Base-by-base conservation (phyloP, 768 basidiomycete species). In the Obba rivulosa region DNA sequence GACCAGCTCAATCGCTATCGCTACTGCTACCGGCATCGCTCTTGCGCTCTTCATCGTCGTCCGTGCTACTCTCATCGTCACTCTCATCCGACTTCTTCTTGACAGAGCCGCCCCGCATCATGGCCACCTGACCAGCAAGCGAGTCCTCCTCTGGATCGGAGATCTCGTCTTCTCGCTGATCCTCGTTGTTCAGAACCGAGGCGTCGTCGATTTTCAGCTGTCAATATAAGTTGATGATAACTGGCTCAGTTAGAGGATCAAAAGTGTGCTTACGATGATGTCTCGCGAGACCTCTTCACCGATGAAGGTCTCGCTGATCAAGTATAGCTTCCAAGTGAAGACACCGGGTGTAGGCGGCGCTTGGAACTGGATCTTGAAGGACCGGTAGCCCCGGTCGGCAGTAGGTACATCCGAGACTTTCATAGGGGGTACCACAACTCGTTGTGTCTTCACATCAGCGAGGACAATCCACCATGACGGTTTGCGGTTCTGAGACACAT, bases 71-170 rank as follows among this genome's bases (percentile, higher is more conserved):
- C 52, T 77, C 78, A 8, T 80, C 79, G 42, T 78, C 76, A 37
- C 65, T 67, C 34, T 72, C 71, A 41, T 75, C 78, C 14, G 50
- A 66, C 22, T 51, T 48, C 61, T 80, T 85, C 77, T 92, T 96
- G 51, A 95, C 91, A 17, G 78, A 57, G 3, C 84, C 87, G 3
- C 94, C 94, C 38, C 88, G 82, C 91, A 99, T 92, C 38, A 83
- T 82, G 4, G 94, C 93, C 91, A 98, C 95, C 73, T 99, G 96
- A 8, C 96, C 96, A 4, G 93, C 96, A 44, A 98, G 70, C 21
- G 87, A 80, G 66, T 98, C 96, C 66, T 98, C 96, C 24, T 98
- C 96, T 0, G 96, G 96, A 42, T 98, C 96, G 0, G 93, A 96
- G 54, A 98, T 99, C 50, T 96, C 94, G 60, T 97, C 93, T 31